A percentile compares a stretch with the other conserved stretches of the same genome.
phyloP scores from a whole-genome alignment of 2,329 filamentous ascomycete species.

The Hypoxylon sp. region DNA sequence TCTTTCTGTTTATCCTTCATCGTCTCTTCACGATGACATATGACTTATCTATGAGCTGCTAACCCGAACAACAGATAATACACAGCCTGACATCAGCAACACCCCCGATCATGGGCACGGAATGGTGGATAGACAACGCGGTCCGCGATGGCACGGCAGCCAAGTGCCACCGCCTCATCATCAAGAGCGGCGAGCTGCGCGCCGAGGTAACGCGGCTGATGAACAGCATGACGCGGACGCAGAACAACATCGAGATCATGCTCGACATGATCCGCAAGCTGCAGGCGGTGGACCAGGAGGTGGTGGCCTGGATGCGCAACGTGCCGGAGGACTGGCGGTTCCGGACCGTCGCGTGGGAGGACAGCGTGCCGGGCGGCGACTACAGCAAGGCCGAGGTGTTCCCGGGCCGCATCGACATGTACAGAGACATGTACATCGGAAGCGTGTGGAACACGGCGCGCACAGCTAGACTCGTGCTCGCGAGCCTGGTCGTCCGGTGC shows the following conservation, averaged over 20 bases:
- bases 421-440: conserved; percentile 70
- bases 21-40: neutral
- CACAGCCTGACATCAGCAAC: conserved; percentile 67
- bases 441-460: conserved; percentile 69
- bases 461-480: conserved; percentile 66
- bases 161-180: conserved; percentile 64
- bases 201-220: conserved; percentile 66
- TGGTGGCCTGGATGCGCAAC: conserved; percentile 63
- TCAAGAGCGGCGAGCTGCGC: conserved; percentile 68
- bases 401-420: conserved; percentile 71
- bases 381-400: conserved; percentile 67
- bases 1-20: too few species aligned
- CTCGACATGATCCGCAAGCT: conserved; percentile 64
- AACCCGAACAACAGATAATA: conserved; percentile 58
- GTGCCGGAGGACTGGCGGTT: conserved; percentile 65
- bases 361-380: conserved; percentile 64
- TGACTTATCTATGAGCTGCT: too few species aligned
- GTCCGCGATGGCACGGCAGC: conserved; percentile 63
- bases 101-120: conserved; percentile 64
- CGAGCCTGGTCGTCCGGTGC: conserved; percentile 68
- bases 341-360: conserved; percentile 68
- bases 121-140: conserved; percentile 71
- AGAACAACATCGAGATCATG: conserved; percentile 64
- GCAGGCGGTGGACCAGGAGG: conserved; percentile 65
- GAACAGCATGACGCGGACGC: conserved; percentile 59